Percentiles rank a stretch among this genome's conserved stretches.
phyloP scores from a whole-genome alignment of 208 protist species.

The Trypanosomatidae sp. region DNA sequence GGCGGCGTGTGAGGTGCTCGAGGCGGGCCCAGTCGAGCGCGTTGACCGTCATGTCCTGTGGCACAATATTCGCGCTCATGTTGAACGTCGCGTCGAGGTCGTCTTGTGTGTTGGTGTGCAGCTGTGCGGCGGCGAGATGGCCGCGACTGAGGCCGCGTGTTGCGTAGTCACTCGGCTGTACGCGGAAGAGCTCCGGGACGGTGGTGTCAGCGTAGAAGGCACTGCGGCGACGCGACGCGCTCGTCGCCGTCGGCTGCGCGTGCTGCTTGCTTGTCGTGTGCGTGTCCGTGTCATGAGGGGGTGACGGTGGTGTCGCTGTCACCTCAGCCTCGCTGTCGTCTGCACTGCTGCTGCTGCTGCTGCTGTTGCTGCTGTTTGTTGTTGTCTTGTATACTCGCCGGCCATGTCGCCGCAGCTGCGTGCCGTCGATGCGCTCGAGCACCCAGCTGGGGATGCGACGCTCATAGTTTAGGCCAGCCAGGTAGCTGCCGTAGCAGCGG shows the following conservation, averaged over 20 bases:
- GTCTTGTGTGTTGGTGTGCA: constrained; percentile 47
- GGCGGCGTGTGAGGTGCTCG: constrained; percentile 42
- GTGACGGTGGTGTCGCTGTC: too few relatives aligned
- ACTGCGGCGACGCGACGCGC: constrained; percentile 22
- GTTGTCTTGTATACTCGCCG: constrained; percentile 1
- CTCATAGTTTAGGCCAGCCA: constrained; percentile 72
- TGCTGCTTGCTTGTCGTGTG: too few relatives aligned
- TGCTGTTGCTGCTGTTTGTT: constrained; percentile 1
- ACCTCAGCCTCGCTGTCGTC: background rate
- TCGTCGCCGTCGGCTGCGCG: too few relatives aligned
- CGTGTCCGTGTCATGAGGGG: too few relatives aligned
- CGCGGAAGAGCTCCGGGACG: constrained; percentile 48
- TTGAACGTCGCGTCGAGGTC: constrained; percentile 77
- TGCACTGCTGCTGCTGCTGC: background rate
- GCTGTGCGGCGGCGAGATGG: constrained; percentile 71
- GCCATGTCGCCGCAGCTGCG: constrained; percentile 1
- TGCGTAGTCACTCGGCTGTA: constrained; percentile 32
- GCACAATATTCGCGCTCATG: constrained; percentile 79
- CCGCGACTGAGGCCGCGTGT: constrained; percentile 50
- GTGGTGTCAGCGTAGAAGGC: constrained; percentile 55
- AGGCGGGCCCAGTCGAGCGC: constrained; percentile 70
- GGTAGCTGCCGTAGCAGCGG: constrained; percentile 55
- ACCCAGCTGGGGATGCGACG: constrained; percentile 71
- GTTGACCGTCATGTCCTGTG: constrained; percentile 80
- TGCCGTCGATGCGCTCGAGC: constrained; percentile 35